These are phyloP conservation scores for Zopfia rhizophila DNA, from an alignment of 2,329 filamentous ascomycete genomes.

Conservation along the genomic window DNA sequence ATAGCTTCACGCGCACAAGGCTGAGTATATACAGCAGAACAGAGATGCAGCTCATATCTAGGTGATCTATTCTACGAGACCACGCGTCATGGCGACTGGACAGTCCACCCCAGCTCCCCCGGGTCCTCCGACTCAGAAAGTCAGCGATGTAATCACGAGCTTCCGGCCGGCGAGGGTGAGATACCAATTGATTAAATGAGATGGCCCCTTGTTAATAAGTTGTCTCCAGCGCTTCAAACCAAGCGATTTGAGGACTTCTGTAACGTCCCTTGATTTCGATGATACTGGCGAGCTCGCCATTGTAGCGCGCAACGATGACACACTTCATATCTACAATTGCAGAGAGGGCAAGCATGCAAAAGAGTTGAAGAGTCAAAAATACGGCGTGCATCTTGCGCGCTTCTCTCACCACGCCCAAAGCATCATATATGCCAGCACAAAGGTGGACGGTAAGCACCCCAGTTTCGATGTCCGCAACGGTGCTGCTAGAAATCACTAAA, in stretches of 20 bases:
- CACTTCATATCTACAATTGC: constrained; percentile 93
- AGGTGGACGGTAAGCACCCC: constrained; percentile 76
- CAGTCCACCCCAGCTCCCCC: constrained; percentile 46
- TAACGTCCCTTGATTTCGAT: constrained; percentile 95
- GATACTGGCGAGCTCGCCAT: constrained; percentile 93
- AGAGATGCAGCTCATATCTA: constrained; percentile 21
- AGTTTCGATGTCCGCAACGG: background rate
- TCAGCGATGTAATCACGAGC: constrained; percentile 79
- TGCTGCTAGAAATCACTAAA: background rate
- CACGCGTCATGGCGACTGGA: constrained; percentile 44
- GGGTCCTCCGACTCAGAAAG: constrained; percentile 61
- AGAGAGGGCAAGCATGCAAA: constrained; percentile 91
- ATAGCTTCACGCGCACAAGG: too few species aligned
- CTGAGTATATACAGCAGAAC: too few species aligned
- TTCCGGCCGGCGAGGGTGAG: constrained; percentile 84
- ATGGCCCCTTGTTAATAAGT: constrained; percentile 15
- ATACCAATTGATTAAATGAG: background rate
- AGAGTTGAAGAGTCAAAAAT: constrained; percentile 92
- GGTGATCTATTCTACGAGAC: background rate
- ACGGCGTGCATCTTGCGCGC: constrained; percentile 91
- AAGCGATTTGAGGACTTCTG: constrained; percentile 64
- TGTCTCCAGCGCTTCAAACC: constrained; percentile 56
- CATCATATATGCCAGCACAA: constrained; percentile 95
- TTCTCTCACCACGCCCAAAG: constrained; percentile 93
- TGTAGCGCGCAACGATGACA: constrained; percentile 91